Base-by-base conservation (phyloP, 148 eudicot species). In the Silene latifolia region DNA sequence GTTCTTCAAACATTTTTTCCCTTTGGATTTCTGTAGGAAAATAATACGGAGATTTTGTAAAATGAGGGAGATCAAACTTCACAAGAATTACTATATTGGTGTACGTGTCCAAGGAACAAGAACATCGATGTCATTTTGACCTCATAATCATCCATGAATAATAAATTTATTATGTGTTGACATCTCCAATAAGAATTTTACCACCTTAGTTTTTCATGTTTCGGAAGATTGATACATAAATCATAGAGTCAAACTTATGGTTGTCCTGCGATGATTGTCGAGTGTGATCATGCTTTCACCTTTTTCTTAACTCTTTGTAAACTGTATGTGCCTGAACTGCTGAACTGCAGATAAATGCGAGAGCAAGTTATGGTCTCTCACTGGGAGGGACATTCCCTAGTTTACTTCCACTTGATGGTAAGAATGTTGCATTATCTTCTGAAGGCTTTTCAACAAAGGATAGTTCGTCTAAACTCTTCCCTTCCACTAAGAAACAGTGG, bases 301-400 rank as follows among this genome's bases (percentile, higher is more conserved):
- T 27, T 44, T 46, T 27, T 35, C 13, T 68, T 13, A 68, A 69
- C 62, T 6, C 13, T 63, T 29, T 42, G 39, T 35, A 59, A 29
- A 60, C 23, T 42, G 25, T 25, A 59, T 29, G 53, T 79, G 56
- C 47, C 72, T 76, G 73, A 15, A 48, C 54, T 80, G 76, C 72
- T 80, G 73, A 15, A 48, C 54, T 80, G 74, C 72, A 94, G 97
- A 81, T 92, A 62, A 90, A 89, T 84, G 97, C 98, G 57, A 87
- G 98, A 74, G 98, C 98, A 79, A 82, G 87, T 71, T 95, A 87
- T 80, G 90, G 97, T 78, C 84, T 92, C 67, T 84, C 96, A 51
- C 86, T 85, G 83, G 92, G 90, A 71, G 98, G 97, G 71, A 74
- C 90, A 19, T 83, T 73, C 72, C 98, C 98, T 70, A 90, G 90